These are phyloP conservation scores for Aspergillus candidus DNA, from an alignment of 2,329 filamentous ascomycete genomes.

Conservation along the genomic window DNA sequence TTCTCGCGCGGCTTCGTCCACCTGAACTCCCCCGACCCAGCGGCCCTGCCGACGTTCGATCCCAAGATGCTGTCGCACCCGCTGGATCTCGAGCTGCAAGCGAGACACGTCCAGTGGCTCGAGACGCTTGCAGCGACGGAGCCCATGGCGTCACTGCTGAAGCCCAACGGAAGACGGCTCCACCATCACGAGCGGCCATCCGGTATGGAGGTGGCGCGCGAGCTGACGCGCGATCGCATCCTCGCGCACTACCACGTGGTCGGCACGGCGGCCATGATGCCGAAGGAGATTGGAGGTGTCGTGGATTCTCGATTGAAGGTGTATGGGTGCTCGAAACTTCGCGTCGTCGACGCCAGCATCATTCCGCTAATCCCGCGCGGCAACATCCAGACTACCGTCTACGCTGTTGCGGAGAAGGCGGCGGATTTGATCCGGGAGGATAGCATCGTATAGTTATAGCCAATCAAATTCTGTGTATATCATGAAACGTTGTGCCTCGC, in stretches of 20 bases:
- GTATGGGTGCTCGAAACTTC: conserved; percentile 25
- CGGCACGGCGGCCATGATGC: conserved; percentile 29
- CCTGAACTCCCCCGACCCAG: conserved; percentile 33
- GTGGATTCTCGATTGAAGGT: conserved; percentile 23
- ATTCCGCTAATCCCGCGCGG: conserved; percentile 31
- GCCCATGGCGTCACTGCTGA: conserved; percentile 29
- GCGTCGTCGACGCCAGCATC: conserved; percentile 32
- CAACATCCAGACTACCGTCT: conserved; percentile 34
- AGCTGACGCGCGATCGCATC: conserved; percentile 16
- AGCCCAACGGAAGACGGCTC: conserved; percentile 20
- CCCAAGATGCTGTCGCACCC: conserved; percentile 41
- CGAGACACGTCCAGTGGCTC: conserved; percentile 30
- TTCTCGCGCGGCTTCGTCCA: conserved; percentile 33
- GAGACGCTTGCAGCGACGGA: conserved; percentile 26
- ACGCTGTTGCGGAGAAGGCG: conserved; percentile 30
- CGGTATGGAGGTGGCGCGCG: conserved; percentile 8
- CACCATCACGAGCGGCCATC: conserved; percentile 5
- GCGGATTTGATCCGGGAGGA: conserved; percentile 23
- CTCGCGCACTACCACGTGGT: conserved; percentile 20
- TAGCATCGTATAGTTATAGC: no score
- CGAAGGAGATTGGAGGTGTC: conserved; percentile 23
- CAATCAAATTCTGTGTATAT: no score
- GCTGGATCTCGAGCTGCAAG: conserved; percentile 38
- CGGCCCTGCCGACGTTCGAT: conserved; percentile 35
- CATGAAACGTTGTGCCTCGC: no score